A percentile compares a stretch with the other conserved stretches of the same genome.
Conservation (phyloP, 1,284 basidiomycete genomes). For the Stereum hirsutum region DNA sequence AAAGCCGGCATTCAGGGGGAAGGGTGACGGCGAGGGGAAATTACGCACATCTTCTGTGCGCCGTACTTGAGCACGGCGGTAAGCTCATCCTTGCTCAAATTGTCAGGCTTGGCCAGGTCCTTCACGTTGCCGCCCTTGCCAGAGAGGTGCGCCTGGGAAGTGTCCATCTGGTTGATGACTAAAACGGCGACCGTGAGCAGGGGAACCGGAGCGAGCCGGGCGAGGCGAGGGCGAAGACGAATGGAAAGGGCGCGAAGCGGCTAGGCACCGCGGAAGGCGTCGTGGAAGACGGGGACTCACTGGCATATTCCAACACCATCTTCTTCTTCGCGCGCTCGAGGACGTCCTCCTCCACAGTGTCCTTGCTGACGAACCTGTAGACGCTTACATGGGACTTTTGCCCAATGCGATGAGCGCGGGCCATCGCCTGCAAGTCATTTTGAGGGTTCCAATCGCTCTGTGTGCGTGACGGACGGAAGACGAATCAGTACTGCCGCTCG, state of each 20-base stretch:
- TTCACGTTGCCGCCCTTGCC: constrained; percentile 65
- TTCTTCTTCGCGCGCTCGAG: constrained; percentile 98
- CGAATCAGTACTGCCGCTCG: too few species aligned
- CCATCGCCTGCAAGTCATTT: constrained; percentile 99
- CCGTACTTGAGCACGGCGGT: constrained; percentile 99
- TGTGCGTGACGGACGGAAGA: too few species aligned
- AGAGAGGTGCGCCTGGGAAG: constrained; percentile 92
- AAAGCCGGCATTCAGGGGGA: too few species aligned
- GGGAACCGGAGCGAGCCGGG: background rate
- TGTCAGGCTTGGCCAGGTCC: constrained; percentile 73
- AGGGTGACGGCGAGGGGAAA: constrained; percentile 8
- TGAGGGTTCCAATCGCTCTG: constrained; percentile 96
- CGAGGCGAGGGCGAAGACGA: too few species aligned
- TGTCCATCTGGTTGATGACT: constrained; percentile 99
- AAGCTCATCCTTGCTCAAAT: constrained; percentile 95
- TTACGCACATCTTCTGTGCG: constrained; percentile 86
- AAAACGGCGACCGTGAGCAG: background rate
- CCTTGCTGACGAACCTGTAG: constrained; percentile 97
- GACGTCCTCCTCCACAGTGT: constrained; percentile 98
- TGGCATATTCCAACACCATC: constrained; percentile 99
- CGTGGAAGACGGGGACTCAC: constrained; percentile 58
- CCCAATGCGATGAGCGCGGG: constrained; percentile 93
- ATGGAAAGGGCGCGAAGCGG: too few species aligned
- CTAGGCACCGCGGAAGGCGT: too few species aligned
- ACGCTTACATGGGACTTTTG: constrained; percentile 98